Evolutionary conservation across 2,329 filamentous ascomycete species (phyloP).

Genomic region (Pseudogymnoascus sp.): DNA sequence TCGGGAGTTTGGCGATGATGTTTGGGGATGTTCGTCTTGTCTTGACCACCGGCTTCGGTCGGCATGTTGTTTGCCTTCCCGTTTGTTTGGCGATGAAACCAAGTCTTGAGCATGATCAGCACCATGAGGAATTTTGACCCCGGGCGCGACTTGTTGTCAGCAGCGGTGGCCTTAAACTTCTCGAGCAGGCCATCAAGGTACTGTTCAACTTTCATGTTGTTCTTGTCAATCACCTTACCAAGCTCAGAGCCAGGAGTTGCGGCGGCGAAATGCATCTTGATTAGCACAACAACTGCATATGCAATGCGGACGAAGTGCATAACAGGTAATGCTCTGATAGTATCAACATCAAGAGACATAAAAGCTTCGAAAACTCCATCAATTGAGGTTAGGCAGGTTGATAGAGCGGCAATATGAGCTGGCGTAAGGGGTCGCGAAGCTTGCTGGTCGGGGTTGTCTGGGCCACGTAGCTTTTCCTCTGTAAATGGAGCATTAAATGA

Average conservation of each 20-base stretch:
- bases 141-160: constrained; percentile 54
- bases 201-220: constrained; percentile 54
- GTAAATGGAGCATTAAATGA: constrained; percentile 36
- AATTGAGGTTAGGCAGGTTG: constrained; percentile 42
- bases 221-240: constrained; percentile 59
- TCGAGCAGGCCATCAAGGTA: constrained; percentile 64
- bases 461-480: constrained; percentile 21
- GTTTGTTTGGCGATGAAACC: constrained; percentile 35
- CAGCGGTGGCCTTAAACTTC: constrained; percentile 56
- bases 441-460: constrained; percentile 10
- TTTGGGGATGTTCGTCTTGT: constrained; percentile 13
- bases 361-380: constrained; percentile 47
- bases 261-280: constrained; percentile 53
- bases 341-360: constrained; percentile 36
- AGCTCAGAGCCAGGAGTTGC: constrained; percentile 56
- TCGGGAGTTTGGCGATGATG: constrained; percentile 16
- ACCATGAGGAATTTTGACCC: constrained; percentile 64
- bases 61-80: constrained; percentile 13
- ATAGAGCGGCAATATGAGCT: constrained; percentile 43
- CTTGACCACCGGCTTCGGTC: constrained; percentile 10
- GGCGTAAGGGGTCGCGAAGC: constrained; percentile 19
- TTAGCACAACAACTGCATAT: constrained; percentile 48
- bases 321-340: constrained; percentile 40
- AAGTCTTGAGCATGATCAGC: constrained; percentile 59
- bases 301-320: constrained; percentile 44